These are phyloP conservation scores for Spiromastix sp. DNA, from an alignment of 2,329 filamentous ascomycete genomes.

Conservation along the genomic window DNA sequence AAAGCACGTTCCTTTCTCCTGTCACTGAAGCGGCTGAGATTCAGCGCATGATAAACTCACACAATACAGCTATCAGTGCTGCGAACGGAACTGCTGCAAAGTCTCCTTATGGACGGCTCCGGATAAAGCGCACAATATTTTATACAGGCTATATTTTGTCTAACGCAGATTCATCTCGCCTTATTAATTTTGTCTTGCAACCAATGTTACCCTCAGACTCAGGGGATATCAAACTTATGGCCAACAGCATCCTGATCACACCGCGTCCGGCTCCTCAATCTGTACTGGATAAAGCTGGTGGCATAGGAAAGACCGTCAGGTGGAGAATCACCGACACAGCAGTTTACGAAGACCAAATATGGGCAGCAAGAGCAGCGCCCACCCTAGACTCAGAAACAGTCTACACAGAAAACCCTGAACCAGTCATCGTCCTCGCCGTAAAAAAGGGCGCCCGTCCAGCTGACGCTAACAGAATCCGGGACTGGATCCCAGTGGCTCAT, in stretches of 20 bases:
- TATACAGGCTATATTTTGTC: slow-evolving; percentile 87
- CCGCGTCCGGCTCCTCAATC: slow-evolving; percentile 61
- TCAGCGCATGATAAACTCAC: slow-evolving; percentile 78
- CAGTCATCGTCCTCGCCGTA: slow-evolving; percentile 73
- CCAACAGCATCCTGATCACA: slow-evolving; percentile 84
- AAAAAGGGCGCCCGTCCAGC: slow-evolving; percentile 64
- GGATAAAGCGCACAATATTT: slow-evolving; percentile 77
- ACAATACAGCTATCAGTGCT: slow-evolving; percentile 48
- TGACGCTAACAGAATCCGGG: slow-evolving; percentile 70
- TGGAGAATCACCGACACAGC: slow-evolving; percentile 77
- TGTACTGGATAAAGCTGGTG: slow-evolving; percentile 74
- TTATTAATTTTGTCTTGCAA: slow-evolving; percentile 51
- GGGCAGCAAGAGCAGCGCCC: slow-evolving; percentile 73
- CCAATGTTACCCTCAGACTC: slow-evolving; percentile 54
- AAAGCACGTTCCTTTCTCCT: slow-evolving; percentile 62
- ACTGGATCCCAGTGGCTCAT: slow-evolving; percentile 67
- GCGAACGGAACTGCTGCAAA: slow-evolving; percentile 26
- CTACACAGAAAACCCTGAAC: slow-evolving; percentile 69
- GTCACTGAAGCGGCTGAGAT: slow-evolving; percentile 71
- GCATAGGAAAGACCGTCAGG: slow-evolving; percentile 68
- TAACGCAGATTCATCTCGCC: slow-evolving; percentile 57
- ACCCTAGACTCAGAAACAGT: slow-evolving; percentile 55
- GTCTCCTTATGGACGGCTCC: slow-evolving; percentile 41
- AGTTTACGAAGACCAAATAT: slow-evolving; percentile 67
- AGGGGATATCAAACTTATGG: slow-evolving; percentile 67